These are phyloP conservation scores for Penicillium bovifimosum DNA, from an alignment of 495 filamentous ascomycete species.

Conservation along the genomic window DNA sequence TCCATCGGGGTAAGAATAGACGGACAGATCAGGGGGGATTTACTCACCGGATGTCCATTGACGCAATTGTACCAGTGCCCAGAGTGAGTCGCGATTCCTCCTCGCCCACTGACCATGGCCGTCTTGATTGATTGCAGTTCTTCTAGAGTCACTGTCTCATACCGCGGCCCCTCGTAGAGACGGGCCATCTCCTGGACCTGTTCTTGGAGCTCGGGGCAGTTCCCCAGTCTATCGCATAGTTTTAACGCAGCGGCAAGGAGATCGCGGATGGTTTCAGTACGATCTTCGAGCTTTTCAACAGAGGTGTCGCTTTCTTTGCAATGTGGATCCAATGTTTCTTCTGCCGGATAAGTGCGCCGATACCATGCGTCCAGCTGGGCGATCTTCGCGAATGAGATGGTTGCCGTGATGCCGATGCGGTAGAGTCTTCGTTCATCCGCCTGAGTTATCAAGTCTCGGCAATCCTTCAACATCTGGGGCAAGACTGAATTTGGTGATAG, in stretches of 20 bases:
- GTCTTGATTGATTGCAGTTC: slow-evolving; percentile 11
- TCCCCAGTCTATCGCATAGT: slow-evolving; percentile 6
- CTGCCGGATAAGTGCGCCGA: slow-evolving; percentile 2
- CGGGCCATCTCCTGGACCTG: slow-evolving; percentile 6
- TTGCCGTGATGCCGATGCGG: slow-evolving; percentile 9
- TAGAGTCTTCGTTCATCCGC: slow-evolving; percentile 3
- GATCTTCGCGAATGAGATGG: slow-evolving; percentile 6
- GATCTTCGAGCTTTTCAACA: not conserved
- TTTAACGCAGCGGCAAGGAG: not conserved
- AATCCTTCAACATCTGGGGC: not conserved
- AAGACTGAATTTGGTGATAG: too few relatives aligned
- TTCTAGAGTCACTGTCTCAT: slow-evolving; percentile 8
- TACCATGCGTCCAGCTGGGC: slow-evolving; percentile 6
- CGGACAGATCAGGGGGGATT: too few relatives aligned
- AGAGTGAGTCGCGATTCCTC: slow-evolving; percentile 13
- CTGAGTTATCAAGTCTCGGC: slow-evolving; percentile 7
- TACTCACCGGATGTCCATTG: slow-evolving; percentile 16
- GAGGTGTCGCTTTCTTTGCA: not conserved
- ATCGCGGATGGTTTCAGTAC: not conserved
- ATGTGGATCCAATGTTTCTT: not conserved
- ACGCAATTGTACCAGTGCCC: slow-evolving; percentile 18
- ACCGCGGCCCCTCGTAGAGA: slow-evolving; percentile 7
- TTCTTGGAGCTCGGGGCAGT: slow-evolving; percentile 5
- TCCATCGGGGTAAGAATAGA: too few relatives aligned
- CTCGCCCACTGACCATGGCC: slow-evolving; percentile 9